Percentiles rank a stretch among this genome's conserved stretches.
These are phyloP conservation scores for Echria macrotheca DNA, from an alignment of 495 filamentous ascomycete species.

Conservation along the genomic window DNA sequence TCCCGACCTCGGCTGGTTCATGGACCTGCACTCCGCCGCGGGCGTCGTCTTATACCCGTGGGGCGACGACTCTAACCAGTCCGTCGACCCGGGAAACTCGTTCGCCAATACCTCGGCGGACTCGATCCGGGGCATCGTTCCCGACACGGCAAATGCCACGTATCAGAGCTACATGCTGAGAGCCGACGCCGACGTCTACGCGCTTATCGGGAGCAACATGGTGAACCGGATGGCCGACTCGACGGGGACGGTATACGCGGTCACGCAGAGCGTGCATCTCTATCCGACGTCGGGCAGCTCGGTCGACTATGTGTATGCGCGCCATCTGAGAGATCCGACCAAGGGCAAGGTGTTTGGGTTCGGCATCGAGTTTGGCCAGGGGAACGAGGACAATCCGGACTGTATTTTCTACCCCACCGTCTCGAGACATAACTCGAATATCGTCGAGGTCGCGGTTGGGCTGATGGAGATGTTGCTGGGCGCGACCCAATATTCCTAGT, in stretches of 20 bases:
- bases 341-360: constrained; percentile 34
- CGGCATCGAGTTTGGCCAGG: constrained; percentile 39
- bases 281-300: constrained; percentile 32
- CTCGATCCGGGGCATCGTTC: constrained; percentile 28
- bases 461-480: constrained; percentile 6
- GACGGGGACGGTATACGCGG: no score
- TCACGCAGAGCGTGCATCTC: constrained; percentile 22
- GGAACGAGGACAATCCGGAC: constrained; percentile 9
- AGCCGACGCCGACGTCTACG: no score
- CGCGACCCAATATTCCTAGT: no score
- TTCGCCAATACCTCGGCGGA: constrained; percentile 34
- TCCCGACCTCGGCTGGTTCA: constrained; percentile 37
- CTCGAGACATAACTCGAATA: not conserved
- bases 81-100: constrained; percentile 25
- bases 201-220: no score
- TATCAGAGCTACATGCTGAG: constrained; percentile 40
- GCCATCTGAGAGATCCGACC: not conserved
- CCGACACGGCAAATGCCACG: constrained; percentile 13
- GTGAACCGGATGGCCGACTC: no score
- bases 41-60: constrained; percentile 38
- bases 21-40: constrained; percentile 40
- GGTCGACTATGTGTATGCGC: constrained; percentile 12
- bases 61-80: constrained; percentile 37
- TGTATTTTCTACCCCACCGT: not conserved
- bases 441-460: not conserved